Conservation (phyloP, 1,284 basidiomycete species). For the Volvariella volvacea region DNA sequence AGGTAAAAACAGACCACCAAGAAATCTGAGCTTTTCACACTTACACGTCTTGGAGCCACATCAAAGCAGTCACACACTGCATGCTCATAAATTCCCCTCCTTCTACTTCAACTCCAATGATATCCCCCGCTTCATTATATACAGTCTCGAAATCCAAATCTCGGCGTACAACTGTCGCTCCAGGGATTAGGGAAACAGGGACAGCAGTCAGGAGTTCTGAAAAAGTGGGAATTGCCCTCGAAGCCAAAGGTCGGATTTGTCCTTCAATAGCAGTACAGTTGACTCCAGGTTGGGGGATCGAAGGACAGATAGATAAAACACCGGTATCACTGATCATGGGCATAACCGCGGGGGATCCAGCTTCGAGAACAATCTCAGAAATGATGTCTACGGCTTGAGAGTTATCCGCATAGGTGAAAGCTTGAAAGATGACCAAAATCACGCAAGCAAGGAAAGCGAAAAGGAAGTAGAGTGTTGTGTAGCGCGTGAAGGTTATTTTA, state of each 20-base stretch:
- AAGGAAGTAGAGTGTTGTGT: constrained; percentile 36
- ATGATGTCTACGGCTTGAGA: constrained; percentile 23
- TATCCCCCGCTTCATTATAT: not conserved
- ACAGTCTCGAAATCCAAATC: not conserved
- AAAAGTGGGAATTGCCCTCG: no score
- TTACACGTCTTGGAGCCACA: constrained; percentile 35
- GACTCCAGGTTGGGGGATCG: constrained; percentile 7
- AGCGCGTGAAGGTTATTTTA: constrained; percentile 34
- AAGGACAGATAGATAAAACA: constrained; percentile 4
- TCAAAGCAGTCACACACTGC: constrained; percentile 27
- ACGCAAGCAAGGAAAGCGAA: constrained; percentile 32
- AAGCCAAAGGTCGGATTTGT: no score
- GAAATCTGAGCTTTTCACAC: no score
- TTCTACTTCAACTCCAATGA: not conserved
- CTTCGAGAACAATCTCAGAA: not conserved
- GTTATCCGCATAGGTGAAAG: constrained; percentile 25
- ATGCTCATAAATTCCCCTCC: constrained; percentile 9
- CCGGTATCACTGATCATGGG: not conserved
- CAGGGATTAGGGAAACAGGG: no score
- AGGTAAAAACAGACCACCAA: no score
- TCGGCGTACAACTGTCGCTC: no score
- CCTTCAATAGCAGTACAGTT: constrained; percentile 8
- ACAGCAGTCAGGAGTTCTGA: no score
- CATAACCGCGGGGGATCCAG: constrained; percentile 2
- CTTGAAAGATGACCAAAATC: constrained; percentile 29